A percentile compares a stretch with the other conserved stretches of the same genome.
phyloP scores from a whole-genome alignment of 768 basidiomycete genomes.

The Strobilomyces confusus region DNA sequence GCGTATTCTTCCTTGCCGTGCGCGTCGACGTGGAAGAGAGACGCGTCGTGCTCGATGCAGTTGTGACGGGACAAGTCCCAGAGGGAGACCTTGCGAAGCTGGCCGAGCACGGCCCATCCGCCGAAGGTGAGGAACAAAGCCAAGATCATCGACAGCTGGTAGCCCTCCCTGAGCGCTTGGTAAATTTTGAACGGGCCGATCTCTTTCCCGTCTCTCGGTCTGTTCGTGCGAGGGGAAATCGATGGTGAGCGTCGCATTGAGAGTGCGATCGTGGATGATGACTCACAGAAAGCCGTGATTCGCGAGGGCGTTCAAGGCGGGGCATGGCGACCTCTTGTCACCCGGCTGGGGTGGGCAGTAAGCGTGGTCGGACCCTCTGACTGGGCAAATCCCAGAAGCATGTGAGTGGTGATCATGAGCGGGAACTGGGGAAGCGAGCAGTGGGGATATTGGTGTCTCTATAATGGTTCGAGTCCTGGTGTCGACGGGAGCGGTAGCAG shows the following conservation, averaged over 20 bases:
- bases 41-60: conserved; percentile 56
- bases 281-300: conserved; percentile 75
- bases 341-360: conserved; percentile 42
- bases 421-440: conserved; percentile 7
- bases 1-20: conserved; percentile 44
- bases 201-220: conserved; percentile 49
- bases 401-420: conserved; percentile 24
- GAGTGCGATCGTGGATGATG: not conserved
- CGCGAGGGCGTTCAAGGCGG: conserved; percentile 69
- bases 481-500: not conserved
- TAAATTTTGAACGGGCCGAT: conserved; percentile 39
- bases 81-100: conserved; percentile 33
- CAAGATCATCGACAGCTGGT: conserved; percentile 44
- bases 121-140: conserved; percentile 46
- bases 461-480: not conserved
- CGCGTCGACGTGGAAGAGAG: conserved; percentile 49
- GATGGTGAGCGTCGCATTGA: not conserved
- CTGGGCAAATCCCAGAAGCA: conserved; percentile 33
- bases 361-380: conserved; percentile 34
- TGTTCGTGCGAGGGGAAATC: conserved; percentile 14
- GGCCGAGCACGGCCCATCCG: conserved; percentile 42
- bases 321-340: conserved; percentile 64
- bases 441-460: conserved; percentile 7
- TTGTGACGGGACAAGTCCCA: conserved; percentile 44
- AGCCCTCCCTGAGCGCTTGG: conserved; percentile 45